A percentile compares a stretch with the other conserved stretches of the same genome.
phyloP scores from a whole-genome alignment of 176 grass and related monocot genomes.

The Tillandsia leiboldiana region DNA sequence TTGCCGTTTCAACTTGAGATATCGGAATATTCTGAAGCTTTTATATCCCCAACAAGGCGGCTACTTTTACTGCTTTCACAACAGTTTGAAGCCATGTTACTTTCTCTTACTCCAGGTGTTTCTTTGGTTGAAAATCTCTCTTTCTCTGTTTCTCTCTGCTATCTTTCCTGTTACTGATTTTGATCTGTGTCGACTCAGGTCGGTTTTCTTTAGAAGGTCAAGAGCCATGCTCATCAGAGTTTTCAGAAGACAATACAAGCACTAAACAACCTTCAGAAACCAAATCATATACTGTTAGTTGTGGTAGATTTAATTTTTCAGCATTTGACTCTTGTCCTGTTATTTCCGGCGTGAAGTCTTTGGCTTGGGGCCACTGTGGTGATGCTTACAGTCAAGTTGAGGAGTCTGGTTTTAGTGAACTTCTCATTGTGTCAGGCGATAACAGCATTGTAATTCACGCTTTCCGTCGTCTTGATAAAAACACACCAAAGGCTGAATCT shows the following conservation, averaged over 20 bases:
- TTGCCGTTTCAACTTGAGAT: slow-evolving; percentile 34
- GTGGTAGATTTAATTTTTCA: slow-evolving; percentile 16
- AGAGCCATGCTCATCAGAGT: not conserved
- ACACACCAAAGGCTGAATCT: slow-evolving; percentile 27
- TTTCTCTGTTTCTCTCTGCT: not conserved
- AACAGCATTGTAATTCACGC: slow-evolving; percentile 64
- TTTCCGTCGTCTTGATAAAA: slow-evolving; percentile 38
- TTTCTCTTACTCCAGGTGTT: slow-evolving; percentile 39
- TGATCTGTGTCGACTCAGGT: slow-evolving; percentile 14
- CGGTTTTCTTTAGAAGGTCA: slow-evolving; percentile 5
- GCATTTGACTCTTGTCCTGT: slow-evolving; percentile 41
- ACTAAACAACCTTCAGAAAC: slow-evolving; percentile 29
- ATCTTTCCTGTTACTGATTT: slow-evolving; percentile 10
- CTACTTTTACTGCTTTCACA: slow-evolving; percentile 58
- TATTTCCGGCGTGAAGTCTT: slow-evolving; percentile 73
- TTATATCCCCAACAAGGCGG: slow-evolving; percentile 69
- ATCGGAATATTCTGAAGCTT: slow-evolving; percentile 70
- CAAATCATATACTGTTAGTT: slow-evolving; percentile 26
- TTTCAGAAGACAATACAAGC: not conserved
- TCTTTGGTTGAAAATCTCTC: not conserved
- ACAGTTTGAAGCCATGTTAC: slow-evolving; percentile 32
- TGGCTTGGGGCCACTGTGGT: slow-evolving; percentile 65
- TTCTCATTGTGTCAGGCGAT: slow-evolving; percentile 63
- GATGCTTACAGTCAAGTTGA: slow-evolving; percentile 44
- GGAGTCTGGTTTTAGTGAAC: slow-evolving; percentile 52